Evolutionary conservation across 2,329 filamentous ascomycete genomes (phyloP).

Genomic region (Calonectria pseudoturangicola): DNA sequence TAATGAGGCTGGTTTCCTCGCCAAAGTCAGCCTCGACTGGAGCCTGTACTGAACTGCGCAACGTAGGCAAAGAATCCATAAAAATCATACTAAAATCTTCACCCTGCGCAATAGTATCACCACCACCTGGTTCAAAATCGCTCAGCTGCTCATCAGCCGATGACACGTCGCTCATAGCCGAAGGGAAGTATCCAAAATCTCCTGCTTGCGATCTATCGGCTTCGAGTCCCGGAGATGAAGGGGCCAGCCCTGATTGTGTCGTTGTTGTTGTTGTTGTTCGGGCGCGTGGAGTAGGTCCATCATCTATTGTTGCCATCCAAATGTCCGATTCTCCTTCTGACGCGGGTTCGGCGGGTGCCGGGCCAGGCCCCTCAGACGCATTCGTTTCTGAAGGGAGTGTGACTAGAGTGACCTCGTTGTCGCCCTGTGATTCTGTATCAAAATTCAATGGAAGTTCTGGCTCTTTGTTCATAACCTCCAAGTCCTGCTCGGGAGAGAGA

Average conservation of each 20-base stretch:
- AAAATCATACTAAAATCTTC: constrained; percentile 78
- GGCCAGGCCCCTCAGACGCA: constrained; percentile 27
- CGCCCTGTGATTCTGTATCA: constrained; percentile 49
- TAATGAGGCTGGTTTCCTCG: constrained; percentile 74
- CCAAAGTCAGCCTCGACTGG: constrained; percentile 68
- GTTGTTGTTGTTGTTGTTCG: constrained; percentile 37
- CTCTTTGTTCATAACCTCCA: constrained; percentile 51
- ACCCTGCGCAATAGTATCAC: constrained; percentile 68
- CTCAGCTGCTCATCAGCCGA: constrained; percentile 57
- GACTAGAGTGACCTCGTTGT: constrained; percentile 54
- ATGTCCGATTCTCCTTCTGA: constrained; percentile 64
- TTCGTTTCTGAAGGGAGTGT: constrained; percentile 51
- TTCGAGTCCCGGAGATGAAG: constrained; percentile 44
- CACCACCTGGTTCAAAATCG: constrained; percentile 49
- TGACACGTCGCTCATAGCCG: constrained; percentile 59
- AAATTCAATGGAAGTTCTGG: constrained; percentile 39
- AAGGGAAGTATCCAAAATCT: constrained; percentile 56
- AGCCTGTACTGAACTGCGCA: constrained; percentile 58
- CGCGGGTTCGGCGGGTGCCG: constrained; percentile 47
- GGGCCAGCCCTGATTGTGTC: constrained; percentile 36
- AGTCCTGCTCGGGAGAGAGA: constrained; percentile 53
- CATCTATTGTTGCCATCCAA: constrained; percentile 66
- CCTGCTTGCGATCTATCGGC: constrained; percentile 45
- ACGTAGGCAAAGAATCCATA: constrained; percentile 71
- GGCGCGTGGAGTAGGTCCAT: constrained; percentile 61